Evolutionary conservation across 169 alveolate species (phyloP), one percentile per base, ranked within the genome.

Genomic region (Plasmodium gallinaceum): DNA sequence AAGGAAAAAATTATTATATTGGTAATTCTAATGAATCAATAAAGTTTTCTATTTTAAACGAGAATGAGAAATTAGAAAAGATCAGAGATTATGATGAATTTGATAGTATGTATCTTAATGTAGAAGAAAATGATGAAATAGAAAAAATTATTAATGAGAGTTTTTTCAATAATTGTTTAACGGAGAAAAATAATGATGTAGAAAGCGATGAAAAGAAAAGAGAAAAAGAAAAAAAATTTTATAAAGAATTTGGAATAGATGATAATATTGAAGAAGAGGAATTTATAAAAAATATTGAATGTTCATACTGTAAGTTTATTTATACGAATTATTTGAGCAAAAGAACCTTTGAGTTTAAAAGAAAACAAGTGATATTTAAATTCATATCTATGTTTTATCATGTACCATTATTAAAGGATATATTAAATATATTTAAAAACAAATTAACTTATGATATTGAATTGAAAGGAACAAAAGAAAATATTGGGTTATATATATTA

Each of bases 381-480:
- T 69, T 83, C 52, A 20, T 83, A 0, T 69, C 86, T 0, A 83
- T 18, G 37, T 83, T 83, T 48, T 83, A 68, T 20, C 85, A 83
- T 32, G 74, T 70, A n/a, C 91, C 91, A 1, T 60, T 83, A 26
- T 37, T 83, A 39, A 58, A 20, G 39, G 85, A 83, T 83, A 2
- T 83, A 18, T 18, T 83, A 57, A 70, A 83, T 12, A 0, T 69
- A 39, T 83, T 52, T 42, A 62, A 83, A 46, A 61, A 68, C n/a
- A 57, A 83, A 54, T 16, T 83, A 54, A 54, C 74, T 0, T 83
- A 83, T 61, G 91, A 83, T 62, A 83, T 83, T 22, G 91, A 83
- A 62, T 64, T 83, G 26, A 83, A 83, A 71, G 91, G 91, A 54
- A 83, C 72, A 10, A 68, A 69, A 14, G 91, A 83, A 83, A 24